Evolutionary conservation across 176 grass and related monocot genomes (phyloP).

Genomic region (Carex cristatella): DNA sequence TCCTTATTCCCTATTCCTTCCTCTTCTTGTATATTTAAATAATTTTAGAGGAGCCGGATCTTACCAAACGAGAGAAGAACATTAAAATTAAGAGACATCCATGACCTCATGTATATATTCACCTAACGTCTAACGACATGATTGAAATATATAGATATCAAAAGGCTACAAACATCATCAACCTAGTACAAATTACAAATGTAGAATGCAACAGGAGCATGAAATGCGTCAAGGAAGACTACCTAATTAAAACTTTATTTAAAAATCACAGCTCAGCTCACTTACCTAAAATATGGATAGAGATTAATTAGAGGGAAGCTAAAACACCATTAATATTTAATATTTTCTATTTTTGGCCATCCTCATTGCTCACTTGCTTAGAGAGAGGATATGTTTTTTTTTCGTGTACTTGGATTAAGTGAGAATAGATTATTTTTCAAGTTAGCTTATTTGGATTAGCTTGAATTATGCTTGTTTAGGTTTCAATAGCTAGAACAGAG

Average conservation of each 20-base stretch:
- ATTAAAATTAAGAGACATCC: not conserved
- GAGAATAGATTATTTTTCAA: too few species aligned
- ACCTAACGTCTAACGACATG: not conserved
- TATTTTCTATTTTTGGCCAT: too few species aligned
- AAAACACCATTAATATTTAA: too few species aligned
- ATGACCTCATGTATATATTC: not conserved
- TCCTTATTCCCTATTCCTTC: not conserved
- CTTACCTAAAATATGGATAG: not conserved
- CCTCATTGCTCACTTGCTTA: too few species aligned
- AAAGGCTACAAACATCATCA: not conserved
- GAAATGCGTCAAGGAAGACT: not conserved
- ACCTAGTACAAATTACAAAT: not conserved
- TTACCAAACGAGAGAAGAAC: not conserved
- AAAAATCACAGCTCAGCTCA: not conserved
- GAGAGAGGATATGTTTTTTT: not conserved
- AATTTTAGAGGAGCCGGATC: too few species aligned
- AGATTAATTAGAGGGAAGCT: not conserved
- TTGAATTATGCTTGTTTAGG: too few species aligned
- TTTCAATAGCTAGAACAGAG: too few species aligned
- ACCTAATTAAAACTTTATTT: not conserved
- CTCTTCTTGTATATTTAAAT: too few species aligned
- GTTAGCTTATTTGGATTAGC: too few species aligned
- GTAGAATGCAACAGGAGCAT: not conserved
- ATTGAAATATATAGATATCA: too few species aligned
- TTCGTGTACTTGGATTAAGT: too few species aligned